phyloP scores from a whole-genome alignment of 768 basidiomycete species.

The Baorangia bicolor region DNA sequence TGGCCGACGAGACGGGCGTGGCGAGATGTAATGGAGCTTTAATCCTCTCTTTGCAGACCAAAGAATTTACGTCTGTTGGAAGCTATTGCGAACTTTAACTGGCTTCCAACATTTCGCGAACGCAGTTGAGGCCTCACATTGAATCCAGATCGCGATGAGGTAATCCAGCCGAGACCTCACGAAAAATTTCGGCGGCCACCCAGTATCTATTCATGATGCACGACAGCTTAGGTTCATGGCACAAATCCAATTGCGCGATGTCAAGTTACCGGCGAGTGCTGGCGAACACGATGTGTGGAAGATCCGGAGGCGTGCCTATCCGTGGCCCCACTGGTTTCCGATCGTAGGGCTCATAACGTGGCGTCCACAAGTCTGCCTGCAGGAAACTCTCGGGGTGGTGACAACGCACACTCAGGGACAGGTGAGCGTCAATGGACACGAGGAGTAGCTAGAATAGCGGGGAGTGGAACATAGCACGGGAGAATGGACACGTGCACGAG shows the following conservation, averaged over 20 bases:
- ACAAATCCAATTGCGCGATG: slow-evolving; percentile 11
- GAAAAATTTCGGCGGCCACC: not conserved
- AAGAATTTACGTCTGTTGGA: slow-evolving; percentile 7
- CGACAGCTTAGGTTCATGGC: not conserved
- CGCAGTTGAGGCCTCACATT: not conserved
- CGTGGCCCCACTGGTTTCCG: slow-evolving; percentile 6
- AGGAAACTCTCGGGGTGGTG: slow-evolving; percentile 15
- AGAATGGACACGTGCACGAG: slow-evolving; percentile 24
- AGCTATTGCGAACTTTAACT: not conserved
- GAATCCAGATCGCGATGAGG: slow-evolving; percentile 8
- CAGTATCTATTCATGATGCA: not conserved
- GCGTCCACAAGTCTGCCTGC: slow-evolving; percentile 27
- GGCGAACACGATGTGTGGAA: slow-evolving; percentile 18
- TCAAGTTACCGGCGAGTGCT: slow-evolving; percentile 14
- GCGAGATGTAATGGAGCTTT: not conserved
- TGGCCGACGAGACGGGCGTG: not conserved
- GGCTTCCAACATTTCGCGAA: not conserved
- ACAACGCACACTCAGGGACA: slow-evolving; percentile 15
- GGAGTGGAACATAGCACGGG: slow-evolving; percentile 1
- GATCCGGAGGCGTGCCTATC: slow-evolving; percentile 23
- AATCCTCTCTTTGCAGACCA: not conserved
- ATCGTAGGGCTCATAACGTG: slow-evolving; percentile 12
- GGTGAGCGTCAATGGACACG: slow-evolving; percentile 12
- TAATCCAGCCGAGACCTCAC: slow-evolving; percentile 8
- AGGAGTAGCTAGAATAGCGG: slow-evolving; percentile 11